Evolutionary conservation across 1,284 basidiomycete species (phyloP).

Genomic region (Cutaneotrichosporon sp.): DNA sequence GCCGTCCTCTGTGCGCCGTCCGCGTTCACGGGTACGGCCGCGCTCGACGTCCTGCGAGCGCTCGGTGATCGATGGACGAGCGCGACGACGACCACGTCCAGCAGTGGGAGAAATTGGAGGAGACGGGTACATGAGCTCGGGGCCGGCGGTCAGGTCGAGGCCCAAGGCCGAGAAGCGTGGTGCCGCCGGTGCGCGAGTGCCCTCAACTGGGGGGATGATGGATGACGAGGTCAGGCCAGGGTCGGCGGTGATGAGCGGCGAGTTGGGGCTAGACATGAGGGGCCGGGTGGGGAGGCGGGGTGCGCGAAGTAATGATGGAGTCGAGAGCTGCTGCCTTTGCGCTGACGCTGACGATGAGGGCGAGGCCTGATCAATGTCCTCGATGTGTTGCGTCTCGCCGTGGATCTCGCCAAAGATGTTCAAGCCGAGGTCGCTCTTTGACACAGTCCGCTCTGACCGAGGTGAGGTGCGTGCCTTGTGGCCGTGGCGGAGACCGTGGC

Average conservation of each 20-base stretch:
- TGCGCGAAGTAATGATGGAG: conserved; percentile 10
- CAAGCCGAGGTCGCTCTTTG: background rate
- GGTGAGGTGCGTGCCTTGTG: background rate
- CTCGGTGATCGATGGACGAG: background rate
- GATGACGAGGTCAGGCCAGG: background rate
- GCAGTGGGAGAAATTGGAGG: conserved; percentile 5
- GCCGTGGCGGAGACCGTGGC: background rate
- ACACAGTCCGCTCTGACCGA: background rate
- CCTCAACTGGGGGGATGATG: conserved; percentile 2
- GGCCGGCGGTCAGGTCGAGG: conserved; percentile 14
- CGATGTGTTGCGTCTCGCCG: conserved; percentile 5
- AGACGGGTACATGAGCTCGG: background rate
- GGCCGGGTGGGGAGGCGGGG: conserved; percentile 12
- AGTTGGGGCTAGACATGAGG: conserved; percentile 7
- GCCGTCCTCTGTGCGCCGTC: conserved; percentile 8
- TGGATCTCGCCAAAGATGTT: background rate
- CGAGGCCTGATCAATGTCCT: conserved; percentile 1
- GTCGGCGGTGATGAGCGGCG: conserved; percentile 1
- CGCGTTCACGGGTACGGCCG: conserved; percentile 5
- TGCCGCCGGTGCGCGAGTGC: conserved; percentile 16
- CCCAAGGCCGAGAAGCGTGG: conserved; percentile 22
- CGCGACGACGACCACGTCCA: conserved; percentile 10
- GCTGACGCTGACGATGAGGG: background rate
- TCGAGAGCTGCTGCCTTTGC: background rate
- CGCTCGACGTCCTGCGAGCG: conserved; percentile 4